phyloP scores from a whole-genome alignment of 2,329 filamentous ascomycete species.

The Diplodia mutila region DNA sequence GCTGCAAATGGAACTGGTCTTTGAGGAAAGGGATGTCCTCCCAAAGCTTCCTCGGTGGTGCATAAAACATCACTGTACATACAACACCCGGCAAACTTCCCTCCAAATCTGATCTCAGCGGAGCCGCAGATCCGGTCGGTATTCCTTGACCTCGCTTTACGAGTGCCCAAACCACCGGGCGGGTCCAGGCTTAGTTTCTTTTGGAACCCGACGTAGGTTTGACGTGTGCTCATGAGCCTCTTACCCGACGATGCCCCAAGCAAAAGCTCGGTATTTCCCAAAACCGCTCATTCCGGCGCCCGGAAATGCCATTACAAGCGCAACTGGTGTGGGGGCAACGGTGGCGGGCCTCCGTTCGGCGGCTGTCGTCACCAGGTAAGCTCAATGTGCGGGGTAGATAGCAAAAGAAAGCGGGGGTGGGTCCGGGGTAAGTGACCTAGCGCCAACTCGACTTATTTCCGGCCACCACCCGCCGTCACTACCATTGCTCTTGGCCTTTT shows the following conservation, averaged over 20 bases:
- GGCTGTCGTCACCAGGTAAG: neutral
- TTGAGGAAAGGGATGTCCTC: neutral
- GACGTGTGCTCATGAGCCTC: neutral
- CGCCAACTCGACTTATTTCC: neutral
- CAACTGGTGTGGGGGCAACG: neutral
- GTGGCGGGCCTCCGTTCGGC: too few relatives aligned
- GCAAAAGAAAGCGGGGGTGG: conserved; percentile 11
- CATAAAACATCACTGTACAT: neutral
- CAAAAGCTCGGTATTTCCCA: neutral
- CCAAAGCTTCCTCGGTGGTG: neutral
- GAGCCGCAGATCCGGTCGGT: neutral
- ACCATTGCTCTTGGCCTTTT: neutral
- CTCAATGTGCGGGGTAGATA: neutral
- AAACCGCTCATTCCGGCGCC: neutral
- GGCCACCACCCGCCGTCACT: neutral
- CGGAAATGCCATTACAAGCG: conserved; percentile 3
- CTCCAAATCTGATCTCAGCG: neutral
- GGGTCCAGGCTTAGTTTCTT: neutral
- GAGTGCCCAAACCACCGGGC: neutral
- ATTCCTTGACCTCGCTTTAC: neutral
- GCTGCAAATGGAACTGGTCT: too few relatives aligned
- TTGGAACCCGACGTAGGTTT: neutral
- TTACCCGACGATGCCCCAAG: conserved; percentile 2
- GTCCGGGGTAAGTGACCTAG: neutral
- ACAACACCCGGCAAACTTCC: neutral